Percentiles rank a stretch among this genome's conserved stretches.
Evolutionary conservation across 2,329 filamentous ascomycete species (phyloP).

Genomic region (Pseudocercospora fijiensis): DNA sequence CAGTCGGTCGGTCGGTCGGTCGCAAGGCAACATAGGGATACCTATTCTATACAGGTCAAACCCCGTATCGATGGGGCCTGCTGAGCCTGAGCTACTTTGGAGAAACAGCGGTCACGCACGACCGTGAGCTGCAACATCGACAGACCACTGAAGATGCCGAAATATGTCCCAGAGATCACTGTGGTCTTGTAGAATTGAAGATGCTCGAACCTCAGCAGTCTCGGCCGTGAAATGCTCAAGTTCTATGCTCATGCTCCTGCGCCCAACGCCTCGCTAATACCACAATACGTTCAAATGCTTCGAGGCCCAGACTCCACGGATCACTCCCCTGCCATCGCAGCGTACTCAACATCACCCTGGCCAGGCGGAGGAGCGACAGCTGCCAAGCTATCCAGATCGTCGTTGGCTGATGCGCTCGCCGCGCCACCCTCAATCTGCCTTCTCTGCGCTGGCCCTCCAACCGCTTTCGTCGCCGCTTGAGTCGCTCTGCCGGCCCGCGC

Average conservation of each 20-base stretch:
- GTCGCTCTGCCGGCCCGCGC: slow-evolving; percentile 71
- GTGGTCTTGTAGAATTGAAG: too few relatives aligned
- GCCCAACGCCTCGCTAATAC: slow-evolving; percentile 19
- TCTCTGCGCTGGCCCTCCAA: slow-evolving; percentile 30
- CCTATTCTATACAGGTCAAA: too few relatives aligned
- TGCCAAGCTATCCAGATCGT: slow-evolving; percentile 46
- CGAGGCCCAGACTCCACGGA: not conserved
- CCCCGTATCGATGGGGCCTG: too few relatives aligned
- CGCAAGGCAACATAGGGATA: too few relatives aligned
- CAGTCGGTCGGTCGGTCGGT: too few relatives aligned
- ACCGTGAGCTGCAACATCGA: too few relatives aligned
- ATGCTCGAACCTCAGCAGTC: not conserved
- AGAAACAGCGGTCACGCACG: too few relatives aligned
- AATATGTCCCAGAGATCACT: too few relatives aligned
- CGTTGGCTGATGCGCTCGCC: slow-evolving; percentile 44
- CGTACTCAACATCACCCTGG: slow-evolving; percentile 74
- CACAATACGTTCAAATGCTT: not conserved
- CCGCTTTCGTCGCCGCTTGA: slow-evolving; percentile 25
- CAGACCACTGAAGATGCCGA: too few relatives aligned
- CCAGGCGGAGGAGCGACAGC: slow-evolving; percentile 77
- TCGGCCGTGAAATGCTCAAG: not conserved
- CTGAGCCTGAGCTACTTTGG: too few relatives aligned
- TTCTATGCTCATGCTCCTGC: not conserved
- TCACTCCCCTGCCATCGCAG: slow-evolving; percentile 77
- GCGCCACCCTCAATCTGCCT: slow-evolving; percentile 36